These are phyloP conservation scores for Gonapodya sp. DNA, from an alignment of 192 early-diverging fungal genomes.

Conservation along the genomic window DNA sequence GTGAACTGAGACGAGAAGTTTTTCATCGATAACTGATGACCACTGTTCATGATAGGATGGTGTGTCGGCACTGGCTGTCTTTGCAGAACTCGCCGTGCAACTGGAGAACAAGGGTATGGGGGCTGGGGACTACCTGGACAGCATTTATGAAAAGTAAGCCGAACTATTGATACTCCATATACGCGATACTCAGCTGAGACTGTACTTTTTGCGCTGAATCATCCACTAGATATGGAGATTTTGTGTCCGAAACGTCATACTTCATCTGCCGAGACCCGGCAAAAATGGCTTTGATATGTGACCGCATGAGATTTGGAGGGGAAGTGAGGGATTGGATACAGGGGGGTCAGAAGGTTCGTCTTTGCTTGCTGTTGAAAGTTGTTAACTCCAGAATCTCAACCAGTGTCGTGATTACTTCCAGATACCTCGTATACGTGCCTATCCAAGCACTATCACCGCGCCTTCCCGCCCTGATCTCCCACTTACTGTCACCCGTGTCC, in stretches of 20 bases:
- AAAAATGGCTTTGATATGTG: constrained; percentile 65
- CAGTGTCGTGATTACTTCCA: constrained; percentile 12
- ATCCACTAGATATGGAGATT: constrained; percentile 59
- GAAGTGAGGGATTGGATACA: constrained; percentile 3
- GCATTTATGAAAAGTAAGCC: constrained; percentile 53
- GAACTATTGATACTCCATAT: not conserved
- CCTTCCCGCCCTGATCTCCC: constrained; percentile 55
- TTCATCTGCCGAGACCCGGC: constrained; percentile 69
- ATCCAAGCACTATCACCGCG: constrained; percentile 47
- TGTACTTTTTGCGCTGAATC: not conserved
- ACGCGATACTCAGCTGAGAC: not conserved
- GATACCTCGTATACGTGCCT: constrained; percentile 13
- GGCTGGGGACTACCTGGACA: constrained; percentile 60
- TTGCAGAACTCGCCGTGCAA: constrained; percentile 64
- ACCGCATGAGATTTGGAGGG: constrained; percentile 68
- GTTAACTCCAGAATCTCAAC: too few relatives aligned
- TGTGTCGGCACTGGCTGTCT: constrained; percentile 66
- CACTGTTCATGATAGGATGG: constrained; percentile 62
- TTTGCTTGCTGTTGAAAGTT: too few relatives aligned
- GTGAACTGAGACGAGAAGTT: not conserved
- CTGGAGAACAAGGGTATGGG: constrained; percentile 53
- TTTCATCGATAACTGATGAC: not conserved
- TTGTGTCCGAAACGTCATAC: constrained; percentile 78
- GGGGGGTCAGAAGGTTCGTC: constrained; percentile 19
- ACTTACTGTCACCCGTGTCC: constrained; percentile 55